phyloP scores from a whole-genome alignment of 169 alveolate genomes.

The Plasmodium falciparum region DNA sequence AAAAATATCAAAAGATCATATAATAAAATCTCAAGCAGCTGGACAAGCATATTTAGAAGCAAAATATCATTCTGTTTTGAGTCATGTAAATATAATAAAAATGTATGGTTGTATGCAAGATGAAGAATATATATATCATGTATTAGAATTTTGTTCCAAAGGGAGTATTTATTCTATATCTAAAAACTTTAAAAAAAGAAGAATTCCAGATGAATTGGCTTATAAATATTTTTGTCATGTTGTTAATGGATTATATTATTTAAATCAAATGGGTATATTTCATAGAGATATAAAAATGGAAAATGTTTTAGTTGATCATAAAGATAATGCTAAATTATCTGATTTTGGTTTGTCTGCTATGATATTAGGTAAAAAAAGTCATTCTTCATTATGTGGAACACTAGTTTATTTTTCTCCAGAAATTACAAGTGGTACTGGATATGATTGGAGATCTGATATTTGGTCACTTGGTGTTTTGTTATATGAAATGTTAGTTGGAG shows the following conservation, averaged over 20 bases:
- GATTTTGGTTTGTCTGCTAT: conserved; percentile 80
- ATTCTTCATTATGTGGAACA: conserved; percentile 91
- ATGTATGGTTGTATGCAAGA: conserved; percentile 78
- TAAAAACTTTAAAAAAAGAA: conserved; percentile 64
- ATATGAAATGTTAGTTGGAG: conserved; percentile 92
- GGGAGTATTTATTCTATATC: conserved; percentile 75
- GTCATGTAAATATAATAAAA: conserved; percentile 74
- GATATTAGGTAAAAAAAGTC: conserved; percentile 59
- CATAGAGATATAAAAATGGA: conserved; percentile 85
- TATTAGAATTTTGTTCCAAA: conserved; percentile 60
- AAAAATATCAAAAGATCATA: conserved; percentile 73
- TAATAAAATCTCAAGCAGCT: conserved; percentile 75
- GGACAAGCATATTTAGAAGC: conserved; percentile 75
- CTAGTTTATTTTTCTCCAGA: conserved; percentile 94
- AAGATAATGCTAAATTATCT: conserved; percentile 73
- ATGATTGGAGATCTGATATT: conserved; percentile 90
- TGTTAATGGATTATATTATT: conserved; percentile 70
- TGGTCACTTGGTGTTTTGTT: conserved; percentile 94
- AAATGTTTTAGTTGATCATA: conserved; percentile 79
- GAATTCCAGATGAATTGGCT: conserved; percentile 69
- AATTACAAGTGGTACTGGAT: conserved; percentile 89
- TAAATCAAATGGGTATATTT: conserved; percentile 79
- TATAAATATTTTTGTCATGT: conserved; percentile 74
- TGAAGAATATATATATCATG: conserved; percentile 56
- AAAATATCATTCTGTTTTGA: conserved; percentile 63